A percentile compares a stretch with the other conserved stretches of the same genome.
phyloP scores from a whole-genome alignment of 2,329 filamentous ascomycete genomes.

The Phaeosphaeria sp. region DNA sequence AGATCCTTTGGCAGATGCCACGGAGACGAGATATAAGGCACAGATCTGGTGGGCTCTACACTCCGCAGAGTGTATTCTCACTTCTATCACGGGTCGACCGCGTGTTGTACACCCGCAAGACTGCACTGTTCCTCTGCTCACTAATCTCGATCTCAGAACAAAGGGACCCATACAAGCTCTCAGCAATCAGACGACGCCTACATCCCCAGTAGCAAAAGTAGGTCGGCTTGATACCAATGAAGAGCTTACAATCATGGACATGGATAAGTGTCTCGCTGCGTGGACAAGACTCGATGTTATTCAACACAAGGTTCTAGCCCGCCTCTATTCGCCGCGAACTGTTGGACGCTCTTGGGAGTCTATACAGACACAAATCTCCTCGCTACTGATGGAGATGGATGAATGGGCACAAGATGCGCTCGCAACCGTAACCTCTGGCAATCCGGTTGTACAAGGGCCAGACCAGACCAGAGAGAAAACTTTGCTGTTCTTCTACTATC shows the following conservation, averaged over 20 bases:
- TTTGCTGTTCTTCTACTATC: conserved; percentile 37
- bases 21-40: conserved; percentile 40
- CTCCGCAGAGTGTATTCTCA: conserved; percentile 46
- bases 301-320: conserved; percentile 32
- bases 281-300: background rate
- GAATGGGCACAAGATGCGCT: conserved; percentile 32
- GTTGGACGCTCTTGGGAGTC: conserved; percentile 43
- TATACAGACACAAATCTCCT: conserved; percentile 31
- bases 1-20: conserved; percentile 23
- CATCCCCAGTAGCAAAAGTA: background rate
- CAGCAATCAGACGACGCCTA: too few species aligned
- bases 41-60: conserved; percentile 52
- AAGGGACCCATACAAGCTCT: too few species aligned
- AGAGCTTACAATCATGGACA: conserved; percentile 6
- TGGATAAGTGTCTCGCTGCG: conserved; percentile 38
- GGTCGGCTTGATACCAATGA: background rate
- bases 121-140: conserved; percentile 41
- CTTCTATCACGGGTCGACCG: conserved; percentile 49
- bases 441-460: background rate
- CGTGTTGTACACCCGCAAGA: conserved; percentile 40
- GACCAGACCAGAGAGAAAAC: conserved; percentile 17
- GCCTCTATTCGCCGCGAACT: conserved; percentile 44
- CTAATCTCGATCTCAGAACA: background rate
- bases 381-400: conserved; percentile 35
- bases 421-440: conserved; percentile 19